Base-by-base conservation (phyloP, 2,329 filamentous ascomycete species). In the Aspergillus nomiae region DNA sequence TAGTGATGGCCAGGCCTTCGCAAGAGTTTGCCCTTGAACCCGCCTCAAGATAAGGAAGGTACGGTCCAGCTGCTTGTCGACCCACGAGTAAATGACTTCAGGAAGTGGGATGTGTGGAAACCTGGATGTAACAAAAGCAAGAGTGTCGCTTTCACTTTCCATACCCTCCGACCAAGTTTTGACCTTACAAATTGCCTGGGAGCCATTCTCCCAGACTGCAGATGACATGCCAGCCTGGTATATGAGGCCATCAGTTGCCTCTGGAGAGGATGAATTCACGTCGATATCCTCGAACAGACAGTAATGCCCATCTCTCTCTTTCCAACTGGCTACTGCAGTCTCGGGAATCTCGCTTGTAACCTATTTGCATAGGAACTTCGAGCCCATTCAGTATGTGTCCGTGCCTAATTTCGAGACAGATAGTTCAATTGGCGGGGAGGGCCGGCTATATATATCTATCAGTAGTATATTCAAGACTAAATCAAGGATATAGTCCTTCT, bases 101-200 rank as follows among this genome's bases (percentile, higher is more conserved):
- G 61, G 56, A 26, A 59, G 12, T 28, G 51, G 61, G 12, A 63
- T 56, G 28, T 63, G 21, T 6, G 57, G 61, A n/a, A 56, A 56
- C 14, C 14, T 28, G 8, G 54, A 21, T 3, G 19, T 21, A 16
- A 66, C 54, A 62, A 66, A 64, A 34, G 62, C 53, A 16, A 66
- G 38, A 21, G 60, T 63, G 19, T 43, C 34, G 41, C 62, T 61
- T 53, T 64, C 64, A 3, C n/a, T 60, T 50, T 66, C 64, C 62
- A 64, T 64, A 24, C 60, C 62, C 8, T 60, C 54, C 36, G 38
- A 51, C 59, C 62, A 66, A 10, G 62, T 66, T 51, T 66, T 64
- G 59, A 66, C 62, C 59, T 66, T 66, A 30, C 62, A 64, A 53
- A 62, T 60, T 16, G 58, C 56, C 30, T 66, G n/a, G 2, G 50